A percentile compares a stretch with the other conserved stretches of the same genome.
Evolutionary conservation across 1,284 basidiomycete species (phyloP).

Genomic region (Thecaphora thlaspeos): DNA sequence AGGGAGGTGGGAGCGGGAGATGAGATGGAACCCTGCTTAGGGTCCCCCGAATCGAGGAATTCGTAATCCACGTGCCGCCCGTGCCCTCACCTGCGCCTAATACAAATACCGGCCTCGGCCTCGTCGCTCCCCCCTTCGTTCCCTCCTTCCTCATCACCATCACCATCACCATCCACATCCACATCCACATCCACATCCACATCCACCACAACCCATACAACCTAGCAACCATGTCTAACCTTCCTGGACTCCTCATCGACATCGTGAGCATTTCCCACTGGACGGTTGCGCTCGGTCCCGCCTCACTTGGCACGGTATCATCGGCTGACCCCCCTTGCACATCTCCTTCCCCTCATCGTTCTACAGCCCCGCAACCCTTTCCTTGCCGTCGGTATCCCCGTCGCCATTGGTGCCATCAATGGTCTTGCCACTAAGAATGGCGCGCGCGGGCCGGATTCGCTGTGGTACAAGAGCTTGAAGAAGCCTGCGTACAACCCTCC

Average conservation of each 20-base stretch:
- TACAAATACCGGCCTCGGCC: no score
- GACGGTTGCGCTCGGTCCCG: no score
- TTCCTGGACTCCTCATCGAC: constrained; percentile 40
- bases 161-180: background rate
- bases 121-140: background rate
- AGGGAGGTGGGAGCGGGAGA: no score
- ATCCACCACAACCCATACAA: constrained; percentile 3
- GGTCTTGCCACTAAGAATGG: constrained; percentile 42
- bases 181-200: constrained; percentile 4
- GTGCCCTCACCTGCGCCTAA: no score
- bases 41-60: no score
- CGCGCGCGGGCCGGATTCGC: constrained; percentile 33
- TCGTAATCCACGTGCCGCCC: no score
- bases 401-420: constrained; percentile 37
- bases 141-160: background rate
- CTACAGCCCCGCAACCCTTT: constrained; percentile 47
- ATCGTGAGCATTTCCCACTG: no score
- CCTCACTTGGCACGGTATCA: no score
- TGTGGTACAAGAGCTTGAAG: constrained; percentile 47
- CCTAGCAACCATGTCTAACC: constrained; percentile 29
- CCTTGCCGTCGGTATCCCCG: constrained; percentile 49
- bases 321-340: constrained; percentile 1
- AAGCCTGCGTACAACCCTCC: constrained; percentile 47
- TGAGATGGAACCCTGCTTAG: no score
- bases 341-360: constrained; percentile 6